Percentiles rank a stretch among this genome's conserved stretches.
Evolutionary conservation across 495 filamentous ascomycete genomes (phyloP).

Genomic region (Mycothermus thermophilus): DNA sequence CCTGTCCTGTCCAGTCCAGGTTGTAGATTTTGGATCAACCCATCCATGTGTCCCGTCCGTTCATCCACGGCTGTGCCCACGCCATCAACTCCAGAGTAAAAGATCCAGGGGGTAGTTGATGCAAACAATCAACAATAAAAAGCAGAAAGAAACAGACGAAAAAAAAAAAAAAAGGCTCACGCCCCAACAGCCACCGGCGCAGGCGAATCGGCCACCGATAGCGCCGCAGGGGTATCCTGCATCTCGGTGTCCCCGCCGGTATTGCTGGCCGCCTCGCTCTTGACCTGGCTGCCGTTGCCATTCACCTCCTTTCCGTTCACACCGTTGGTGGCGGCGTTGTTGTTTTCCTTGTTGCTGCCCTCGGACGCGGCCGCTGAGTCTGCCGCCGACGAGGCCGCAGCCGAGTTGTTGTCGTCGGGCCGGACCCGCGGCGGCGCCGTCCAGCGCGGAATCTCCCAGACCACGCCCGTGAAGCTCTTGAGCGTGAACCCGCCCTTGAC

Average conservation of each 20-base stretch:
- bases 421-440: slow-evolving; percentile 48
- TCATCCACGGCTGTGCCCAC: too few species aligned
- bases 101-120: too few species aligned
- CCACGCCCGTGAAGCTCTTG: slow-evolving; percentile 84
- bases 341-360: slow-evolving; percentile 64
- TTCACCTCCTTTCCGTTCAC: slow-evolving; percentile 67
- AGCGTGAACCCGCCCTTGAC: slow-evolving; percentile 63
- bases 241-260: slow-evolving; percentile 41
- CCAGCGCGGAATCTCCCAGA: slow-evolving; percentile 79
- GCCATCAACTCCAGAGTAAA: too few species aligned
- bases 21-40: too few species aligned
- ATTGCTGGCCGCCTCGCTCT: slow-evolving; percentile 60
- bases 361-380: slow-evolving; percentile 35
- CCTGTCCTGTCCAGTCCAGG: too few species aligned
- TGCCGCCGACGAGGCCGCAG: slow-evolving; percentile 11
- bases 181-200: too few species aligned
- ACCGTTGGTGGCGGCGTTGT: slow-evolving; percentile 32
- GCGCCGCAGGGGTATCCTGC: slow-evolving; percentile 28
- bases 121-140: too few species aligned
- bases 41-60: too few species aligned
- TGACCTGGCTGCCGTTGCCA: slow-evolving; percentile 45
- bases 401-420: slow-evolving; percentile 11
- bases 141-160: background rate
- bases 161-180: too few species aligned
- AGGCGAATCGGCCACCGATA: slow-evolving; percentile 28